phyloP scores from a whole-genome alignment of 305 asterid genomes.

The Fraxinus ornus region DNA sequence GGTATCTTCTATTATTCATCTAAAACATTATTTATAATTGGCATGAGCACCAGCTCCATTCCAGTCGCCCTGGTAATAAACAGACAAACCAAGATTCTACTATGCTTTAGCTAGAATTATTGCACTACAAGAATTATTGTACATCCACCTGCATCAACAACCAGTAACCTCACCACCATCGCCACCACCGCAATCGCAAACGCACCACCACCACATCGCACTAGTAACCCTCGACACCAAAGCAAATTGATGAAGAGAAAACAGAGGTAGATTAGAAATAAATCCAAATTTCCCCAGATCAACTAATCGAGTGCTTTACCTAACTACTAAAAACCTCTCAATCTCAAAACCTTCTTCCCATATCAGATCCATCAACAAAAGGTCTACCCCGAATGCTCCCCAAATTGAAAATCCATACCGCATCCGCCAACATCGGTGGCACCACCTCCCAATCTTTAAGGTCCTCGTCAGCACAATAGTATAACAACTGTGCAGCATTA shows the following conservation, averaged over 20 bases:
- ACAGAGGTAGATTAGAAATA: background rate
- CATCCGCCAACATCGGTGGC: too few species aligned
- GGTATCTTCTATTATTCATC: background rate
- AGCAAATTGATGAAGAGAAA: background rate
- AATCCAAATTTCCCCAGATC: background rate
- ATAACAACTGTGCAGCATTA: too few species aligned
- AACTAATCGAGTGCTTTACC: background rate
- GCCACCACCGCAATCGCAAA: background rate
- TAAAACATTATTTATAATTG: constrained; percentile 59
- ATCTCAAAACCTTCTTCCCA: too few species aligned
- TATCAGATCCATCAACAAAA: too few species aligned
- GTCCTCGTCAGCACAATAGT: too few species aligned
- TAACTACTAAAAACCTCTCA: too few species aligned
- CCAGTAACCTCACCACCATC: background rate
- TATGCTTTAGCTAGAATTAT: background rate
- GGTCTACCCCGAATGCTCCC: too few species aligned
- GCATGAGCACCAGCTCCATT: constrained; percentile 96
- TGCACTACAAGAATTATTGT: background rate
- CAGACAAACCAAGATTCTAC: background rate
- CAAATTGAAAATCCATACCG: too few species aligned
- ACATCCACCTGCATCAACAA: background rate
- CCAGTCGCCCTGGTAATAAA: constrained; percentile 66
- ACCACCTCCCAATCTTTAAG: too few species aligned
- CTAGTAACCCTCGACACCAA: background rate
- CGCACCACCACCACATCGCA: background rate